Base-by-base conservation (phyloP, 768 basidiomycete genomes). In the Suillus subluteus region DNA sequence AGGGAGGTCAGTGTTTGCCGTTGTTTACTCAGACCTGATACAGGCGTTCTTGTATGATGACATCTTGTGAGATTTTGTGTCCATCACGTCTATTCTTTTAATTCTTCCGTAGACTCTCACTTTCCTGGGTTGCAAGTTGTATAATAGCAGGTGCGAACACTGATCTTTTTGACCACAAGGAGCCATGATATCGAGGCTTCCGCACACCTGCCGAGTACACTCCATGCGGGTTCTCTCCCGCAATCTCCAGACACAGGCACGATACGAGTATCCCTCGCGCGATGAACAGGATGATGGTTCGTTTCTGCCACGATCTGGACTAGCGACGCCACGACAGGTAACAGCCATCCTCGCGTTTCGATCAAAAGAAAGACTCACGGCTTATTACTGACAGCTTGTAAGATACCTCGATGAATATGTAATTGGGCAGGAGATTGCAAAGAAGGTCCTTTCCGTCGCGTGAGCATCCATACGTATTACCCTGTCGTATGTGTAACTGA, bases 371-470 rank as follows among this genome's bases (percentile, higher is more conserved):
- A 40, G 13, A 63, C 68, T 76, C 56, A 75, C 52, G 23, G 35
- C 35, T 44, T 37, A 9, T 65, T 26, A 43, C 46, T 44, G 30
- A 40, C 48, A 96, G 94, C 86, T 97, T 54, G 90, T 89, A 8
- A 85, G 91, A 74, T 96, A 94, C 76, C 85, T 98, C 46, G 90
- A 94, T 70, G 89, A 94, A 73, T 98, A 91, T 73, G 88, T 99
- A 44, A 85, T 99, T 21, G 96, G 96, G 1, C 96, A 99, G 75
- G 91, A 94, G 70, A 86, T 84, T 66, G 96, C 96, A 3, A 99
- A 99, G 86, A 95, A 95, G 74, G 90, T 93, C 30, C 85, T 98
- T 40, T 92, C 94, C 44, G 96, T 98, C 58, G 96, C 96, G 95
- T 95, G 79, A 75, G 94, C 87, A 52, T 58, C 37, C 18, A 30